phyloP scores from a whole-genome alignment of 768 basidiomycete genomes.

The Lentinula lateritia region DNA sequence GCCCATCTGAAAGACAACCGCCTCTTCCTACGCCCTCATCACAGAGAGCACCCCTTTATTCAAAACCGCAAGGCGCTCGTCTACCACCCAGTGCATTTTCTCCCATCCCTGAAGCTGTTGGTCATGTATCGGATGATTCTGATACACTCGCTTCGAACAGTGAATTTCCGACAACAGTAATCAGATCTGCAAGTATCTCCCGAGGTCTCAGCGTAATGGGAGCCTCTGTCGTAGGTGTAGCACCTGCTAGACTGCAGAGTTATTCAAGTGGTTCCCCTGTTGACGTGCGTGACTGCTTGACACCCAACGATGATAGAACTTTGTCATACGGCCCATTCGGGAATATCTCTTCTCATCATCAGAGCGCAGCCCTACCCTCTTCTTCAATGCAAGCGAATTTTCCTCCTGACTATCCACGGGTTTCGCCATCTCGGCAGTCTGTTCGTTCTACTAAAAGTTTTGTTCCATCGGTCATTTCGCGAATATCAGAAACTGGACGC shows the following conservation, averaged over 20 bases:
- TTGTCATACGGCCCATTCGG: conserved; percentile 3
- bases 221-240: conserved; percentile 26
- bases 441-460: conserved; percentile 40
- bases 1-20: conserved; percentile 4
- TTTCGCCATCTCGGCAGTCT: conserved; percentile 27
- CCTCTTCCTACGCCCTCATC: conserved; percentile 9
- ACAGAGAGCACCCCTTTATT: conserved; percentile 10
- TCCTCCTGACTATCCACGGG: conserved; percentile 7
- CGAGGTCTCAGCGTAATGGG: conserved; percentile 13
- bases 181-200: conserved; percentile 20
- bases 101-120: conserved; percentile 20
- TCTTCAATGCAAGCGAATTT: conserved; percentile 16
- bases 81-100: conserved; percentile 32
- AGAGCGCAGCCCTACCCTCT: conserved; percentile 18
- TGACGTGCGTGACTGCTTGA: not conserved
- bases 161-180: conserved; percentile 15
- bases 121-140: conserved; percentile 28
- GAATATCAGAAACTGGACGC: conserved; percentile 32
- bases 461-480: conserved; percentile 48
- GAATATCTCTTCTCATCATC: not conserved
- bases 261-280: conserved; percentile 12
- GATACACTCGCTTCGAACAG: conserved; percentile 32
- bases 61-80: conserved; percentile 17
- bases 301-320: conserved; percentile 1
- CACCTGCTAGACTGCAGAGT: conserved; percentile 24